Conservation (phyloP, 192 early-diverging fungal species). For the Glomus cerebriforme region DNA sequence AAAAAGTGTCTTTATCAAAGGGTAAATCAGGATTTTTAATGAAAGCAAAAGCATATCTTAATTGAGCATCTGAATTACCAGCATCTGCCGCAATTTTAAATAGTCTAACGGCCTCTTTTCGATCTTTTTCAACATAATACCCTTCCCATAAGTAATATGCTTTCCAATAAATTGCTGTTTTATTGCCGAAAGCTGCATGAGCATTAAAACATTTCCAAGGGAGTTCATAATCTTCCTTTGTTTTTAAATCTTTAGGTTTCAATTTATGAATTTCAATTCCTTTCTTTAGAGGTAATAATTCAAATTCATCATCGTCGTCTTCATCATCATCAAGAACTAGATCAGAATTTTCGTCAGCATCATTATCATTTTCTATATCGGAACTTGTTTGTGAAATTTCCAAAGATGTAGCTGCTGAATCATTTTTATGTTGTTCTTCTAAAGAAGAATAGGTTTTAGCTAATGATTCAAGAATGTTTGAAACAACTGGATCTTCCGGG, state of each 20-base stretch:
- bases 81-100: constrained; percentile 15
- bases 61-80: background rate
- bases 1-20: background rate
- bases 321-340: background rate
- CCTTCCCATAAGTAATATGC: constrained; percentile 26
- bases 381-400: background rate
- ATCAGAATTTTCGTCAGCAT: background rate
- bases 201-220: background rate
- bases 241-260: background rate
- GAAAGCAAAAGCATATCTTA: constrained; percentile 1
- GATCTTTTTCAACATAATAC: background rate
- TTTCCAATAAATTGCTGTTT: constrained; percentile 13
- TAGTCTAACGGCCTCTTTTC: background rate
- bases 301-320: background rate
- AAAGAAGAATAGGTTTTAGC: background rate
- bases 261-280: background rate
- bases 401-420: background rate
- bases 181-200: background rate
- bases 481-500: background rate
- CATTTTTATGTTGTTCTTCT: background rate
- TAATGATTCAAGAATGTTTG: background rate
- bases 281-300: background rate
- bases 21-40: background rate
- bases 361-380: background rate
- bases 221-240: background rate